Conservation (phyloP, 768 basidiomycete species). For the Tephrocybe sp. region DNA sequence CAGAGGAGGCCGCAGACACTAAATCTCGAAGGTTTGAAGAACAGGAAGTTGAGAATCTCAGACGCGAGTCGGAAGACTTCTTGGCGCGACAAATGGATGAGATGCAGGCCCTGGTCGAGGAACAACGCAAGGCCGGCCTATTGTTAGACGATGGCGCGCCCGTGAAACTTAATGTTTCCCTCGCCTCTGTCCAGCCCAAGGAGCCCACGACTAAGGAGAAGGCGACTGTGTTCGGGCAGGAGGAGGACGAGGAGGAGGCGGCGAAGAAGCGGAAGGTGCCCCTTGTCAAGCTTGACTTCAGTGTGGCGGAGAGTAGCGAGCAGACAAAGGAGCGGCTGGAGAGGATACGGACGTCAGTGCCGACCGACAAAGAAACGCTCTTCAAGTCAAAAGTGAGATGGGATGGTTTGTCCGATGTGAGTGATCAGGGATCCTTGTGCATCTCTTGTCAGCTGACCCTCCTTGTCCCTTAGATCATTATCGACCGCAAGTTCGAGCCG, state of each 20-base stretch:
- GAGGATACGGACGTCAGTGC: constrained; percentile 73
- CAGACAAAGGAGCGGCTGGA: constrained; percentile 80
- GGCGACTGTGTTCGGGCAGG: constrained; percentile 69
- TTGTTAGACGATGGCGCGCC: constrained; percentile 90
- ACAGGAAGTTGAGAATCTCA: constrained; percentile 83
- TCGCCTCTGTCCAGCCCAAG: constrained; percentile 48
- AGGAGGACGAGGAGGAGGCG: constrained; percentile 87
- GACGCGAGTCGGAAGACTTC: constrained; percentile 91
- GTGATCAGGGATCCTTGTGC: constrained; percentile 27
- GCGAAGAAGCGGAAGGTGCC: constrained; percentile 81
- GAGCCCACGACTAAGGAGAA: constrained; percentile 49
- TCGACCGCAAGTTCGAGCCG: constrained; percentile 85
- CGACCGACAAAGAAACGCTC: constrained; percentile 72
- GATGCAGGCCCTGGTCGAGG: constrained; percentile 87
- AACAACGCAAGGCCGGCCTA: constrained; percentile 89
- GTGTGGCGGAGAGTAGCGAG: constrained; percentile 75
- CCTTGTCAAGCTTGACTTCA: constrained; percentile 89
- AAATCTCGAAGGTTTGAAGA: constrained; percentile 82
- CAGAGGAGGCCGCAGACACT: constrained; percentile 83
- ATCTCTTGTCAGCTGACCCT: constrained; percentile 15
- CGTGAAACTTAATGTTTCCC: constrained; percentile 80
- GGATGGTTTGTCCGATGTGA: constrained; percentile 87
- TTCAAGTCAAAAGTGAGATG: constrained; percentile 88
- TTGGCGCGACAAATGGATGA: constrained; percentile 94
- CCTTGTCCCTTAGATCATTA: constrained; percentile 57